Evolutionary conservation across 495 filamentous ascomycete genomes (phyloP), one percentile per base, ranked within the genome.

Genomic region (Penicillium paradoxum): DNA sequence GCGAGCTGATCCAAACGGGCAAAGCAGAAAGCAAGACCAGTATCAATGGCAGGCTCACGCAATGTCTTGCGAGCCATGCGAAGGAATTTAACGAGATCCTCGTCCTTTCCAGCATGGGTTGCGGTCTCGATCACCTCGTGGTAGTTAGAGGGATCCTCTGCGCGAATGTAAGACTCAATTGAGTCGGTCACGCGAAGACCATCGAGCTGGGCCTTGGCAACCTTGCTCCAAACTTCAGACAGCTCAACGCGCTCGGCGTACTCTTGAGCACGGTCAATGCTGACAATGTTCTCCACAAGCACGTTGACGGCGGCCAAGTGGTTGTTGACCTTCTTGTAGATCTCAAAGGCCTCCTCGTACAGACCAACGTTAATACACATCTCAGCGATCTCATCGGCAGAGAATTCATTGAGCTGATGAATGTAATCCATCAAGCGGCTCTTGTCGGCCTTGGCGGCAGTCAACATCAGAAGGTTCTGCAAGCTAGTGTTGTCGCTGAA

Each of bases 201-300:
- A 68, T 97, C 95, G 38, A 99, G 79, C 72, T 99, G 95, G 42
- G 95, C 95, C 80, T 99, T 99, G 59, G 90, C 95, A 57, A 99
- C 90, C 76, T 85, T 89, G 77, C 93, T 97, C 95, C 95, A 99
- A n/a, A 99, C 95, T 61, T 96, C 90, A 6, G 95, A 87, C 39
- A 91, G 77, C 64, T 99, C 95, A 47, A 97, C 89, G 55, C 90
- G 90, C 65, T 99, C 95, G 19, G 93, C 95, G 64, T 92, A 99
- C 47, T 93, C 90, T 62, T 95, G 93, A 2, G 95, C 92, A 57
- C 95, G 87, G 66, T 99, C 95, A 65, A 99, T 97, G 78, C 95
- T 97, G 56, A 97, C 93, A 62, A 99, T 81, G 64, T 99, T 87
- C 65, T 99, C 93, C 38, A 99, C 89, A 14, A 99, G 85, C 18